Base-by-base conservation (phyloP, 371 early-diverging fungal species). In the Smittium mucronatum region DNA sequence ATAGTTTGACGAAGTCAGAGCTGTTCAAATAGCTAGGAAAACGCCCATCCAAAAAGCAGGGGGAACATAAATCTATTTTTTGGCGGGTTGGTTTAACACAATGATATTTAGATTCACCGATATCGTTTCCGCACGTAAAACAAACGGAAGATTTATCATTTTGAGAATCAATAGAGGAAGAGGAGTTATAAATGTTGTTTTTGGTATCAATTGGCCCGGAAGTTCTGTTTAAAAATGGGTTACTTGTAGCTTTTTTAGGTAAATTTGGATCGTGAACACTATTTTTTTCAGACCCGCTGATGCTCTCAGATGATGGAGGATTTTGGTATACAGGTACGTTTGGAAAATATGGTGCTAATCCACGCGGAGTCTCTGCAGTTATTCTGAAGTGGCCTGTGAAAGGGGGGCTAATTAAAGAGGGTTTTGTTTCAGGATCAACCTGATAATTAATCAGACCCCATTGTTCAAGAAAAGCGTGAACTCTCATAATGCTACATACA, bases 401-500 rank as follows among this genome's bases (percentile, higher is more conserved):
- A 1, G 95, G 88, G 11, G 98, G 96, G 0, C 90, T 93, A 2
- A 97, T 87, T 17, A 84, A 77, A n/a, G 94, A 92, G n/a, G 97
- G 97, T 67, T 91, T 85, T 25, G 91, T 87, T 68, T 93, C 92
- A 2, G 93, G 86, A 78, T 96, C 95, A 26, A 93, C 95, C 85
- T 97, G 93, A 76, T 93, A 94, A 81, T 99, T 99, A 74, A 99
- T 95, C 57, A 99, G 81, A 0, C 99, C 99, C 99, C 99, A 99
- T 78, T 98, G 98, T 78, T 99, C 98, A 63, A 98, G 79, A 74
- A 99, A 98, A 2, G 97, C 92, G 81, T 98, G 97, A 0, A 99
- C 94, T 32, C 96, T 83, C 78, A 98, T 92, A 70, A 99, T 93
- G 21, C 95, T 90, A 74, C 96, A 94, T 1, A 99, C 96, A 82